Base-by-base conservation (phyloP, 2,329 filamentous ascomycete genomes). In the Aureobasidium sp. region DNA sequence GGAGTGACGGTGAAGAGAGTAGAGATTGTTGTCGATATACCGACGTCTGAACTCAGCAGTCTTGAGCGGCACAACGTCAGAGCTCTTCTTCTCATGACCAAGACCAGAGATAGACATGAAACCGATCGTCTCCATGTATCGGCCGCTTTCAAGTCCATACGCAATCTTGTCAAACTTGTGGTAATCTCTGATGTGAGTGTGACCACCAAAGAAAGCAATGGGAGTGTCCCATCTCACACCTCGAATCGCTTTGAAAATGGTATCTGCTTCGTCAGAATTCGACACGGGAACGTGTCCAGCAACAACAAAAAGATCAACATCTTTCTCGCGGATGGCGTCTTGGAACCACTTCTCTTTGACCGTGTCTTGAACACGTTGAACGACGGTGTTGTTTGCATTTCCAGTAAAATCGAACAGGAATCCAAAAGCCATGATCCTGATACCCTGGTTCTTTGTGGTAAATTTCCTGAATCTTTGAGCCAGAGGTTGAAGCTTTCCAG, bases 21-120 rank as follows among this genome's bases (percentile, higher is more conserved):
- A 86, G 0, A 96, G 75, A 61, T 97, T 97, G 71, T 90, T 96
- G 70, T 97, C 91, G 56, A 97, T 91, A 69, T 96, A 97, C 55
- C 85, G 80, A 40, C 91, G 80, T 50, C 79, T 77, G 65, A 95
- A 96, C 5, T 69, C 63, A 2, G 37, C 11, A n/a, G 12, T 34
- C 6, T 6, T 12, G 3, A 66, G 59, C 0, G 70, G 54, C 0
- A 63, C 65, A 49, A 58, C 60, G 6, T 52, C 58, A 57, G 22
- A 56, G 27, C 61, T 59, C 57, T 65, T 65, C 17, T 61, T 69
- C 5, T 65, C 66, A 21, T 68, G 68, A 1, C 71, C 73, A 17
- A 84, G 64, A 1, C 88, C 88, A 54, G 85, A 78, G 40, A 96
- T 82, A 0, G 90, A 95, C 79, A 93, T 83, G 79, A 93, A 97